A percentile compares a stretch with the other conserved stretches of the same genome.
phyloP scores from a whole-genome alignment of 2,329 filamentous ascomycete species.

The Scytalidium lignicola region DNA sequence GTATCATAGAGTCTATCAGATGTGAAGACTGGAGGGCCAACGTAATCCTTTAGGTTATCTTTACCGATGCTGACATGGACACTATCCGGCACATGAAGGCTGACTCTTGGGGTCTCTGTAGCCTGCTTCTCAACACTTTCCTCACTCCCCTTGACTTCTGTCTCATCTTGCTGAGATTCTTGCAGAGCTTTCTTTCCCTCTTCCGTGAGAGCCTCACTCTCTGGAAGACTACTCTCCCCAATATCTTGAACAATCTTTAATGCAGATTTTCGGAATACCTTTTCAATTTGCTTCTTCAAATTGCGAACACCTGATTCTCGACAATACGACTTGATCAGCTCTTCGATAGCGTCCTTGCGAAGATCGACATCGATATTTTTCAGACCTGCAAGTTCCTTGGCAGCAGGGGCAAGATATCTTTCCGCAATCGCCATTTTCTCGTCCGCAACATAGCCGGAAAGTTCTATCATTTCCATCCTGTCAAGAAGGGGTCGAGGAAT shows the following conservation, averaged over 20 bases:
- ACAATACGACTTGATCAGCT: slow-evolving; percentile 98
- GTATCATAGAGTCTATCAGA: slow-evolving; percentile 92
- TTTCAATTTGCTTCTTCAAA: slow-evolving; percentile 98
- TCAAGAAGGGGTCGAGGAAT: slow-evolving; percentile 91
- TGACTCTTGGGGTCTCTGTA: slow-evolving; percentile 63
- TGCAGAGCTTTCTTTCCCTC: slow-evolving; percentile 76
- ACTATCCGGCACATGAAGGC: slow-evolving; percentile 76
- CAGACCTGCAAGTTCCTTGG: slow-evolving; percentile 89
- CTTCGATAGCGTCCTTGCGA: slow-evolving; percentile 81
- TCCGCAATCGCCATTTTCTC: slow-evolving; percentile 99
- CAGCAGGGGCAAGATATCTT: slow-evolving; percentile 83
- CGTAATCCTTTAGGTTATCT: slow-evolving; percentile 92
- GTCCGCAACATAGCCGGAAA: slow-evolving; percentile 94
- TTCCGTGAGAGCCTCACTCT: slow-evolving; percentile 76
- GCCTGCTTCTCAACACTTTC: slow-evolving; percentile 49
- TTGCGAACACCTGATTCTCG: slow-evolving; percentile 96
- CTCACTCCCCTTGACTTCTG: slow-evolving; percentile 58
- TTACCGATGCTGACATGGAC: slow-evolving; percentile 85
- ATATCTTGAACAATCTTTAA: slow-evolving; percentile 95
- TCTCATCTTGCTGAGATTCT: slow-evolving; percentile 62
- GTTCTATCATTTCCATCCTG: slow-evolving; percentile 94
- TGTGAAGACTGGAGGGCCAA: slow-evolving; percentile 92
- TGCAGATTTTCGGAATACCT: slow-evolving; percentile 95
- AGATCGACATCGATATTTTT: slow-evolving; percentile 89
- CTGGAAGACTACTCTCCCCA: slow-evolving; percentile 75